Conservation (phyloP, 805 yeast species). For the Pichia exigua region DNA sequence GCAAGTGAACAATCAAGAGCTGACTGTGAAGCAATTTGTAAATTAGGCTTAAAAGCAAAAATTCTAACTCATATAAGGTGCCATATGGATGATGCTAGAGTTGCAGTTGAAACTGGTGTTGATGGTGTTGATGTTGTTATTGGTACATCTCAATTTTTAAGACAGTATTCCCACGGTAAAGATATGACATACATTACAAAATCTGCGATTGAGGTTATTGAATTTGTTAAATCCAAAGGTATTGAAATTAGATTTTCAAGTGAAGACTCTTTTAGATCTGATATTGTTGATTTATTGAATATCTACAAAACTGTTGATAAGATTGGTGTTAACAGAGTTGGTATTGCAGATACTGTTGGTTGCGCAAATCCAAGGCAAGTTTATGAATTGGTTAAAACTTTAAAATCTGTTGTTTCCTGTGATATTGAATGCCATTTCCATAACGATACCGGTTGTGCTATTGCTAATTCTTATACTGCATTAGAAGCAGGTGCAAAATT, state of each 20-base stretch:
- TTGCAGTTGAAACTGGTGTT: slow-evolving; percentile 97
- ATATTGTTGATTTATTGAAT: slow-evolving; percentile 88
- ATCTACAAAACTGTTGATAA: slow-evolving; percentile 94
- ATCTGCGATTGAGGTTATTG: slow-evolving; percentile 93
- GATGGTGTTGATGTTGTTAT: slow-evolving; percentile 98
- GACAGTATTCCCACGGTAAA: slow-evolving; percentile 95
- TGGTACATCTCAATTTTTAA: slow-evolving; percentile 91
- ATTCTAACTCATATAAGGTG: slow-evolving; percentile 95
- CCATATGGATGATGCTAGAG: slow-evolving; percentile 97
- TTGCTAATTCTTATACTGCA: slow-evolving; percentile 97
- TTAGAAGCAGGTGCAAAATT: slow-evolving; percentile 95
- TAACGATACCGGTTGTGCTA: slow-evolving; percentile 98
- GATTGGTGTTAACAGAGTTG: slow-evolving; percentile 97
- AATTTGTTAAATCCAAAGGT: slow-evolving; percentile 93
- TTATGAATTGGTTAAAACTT: slow-evolving; percentile 89
- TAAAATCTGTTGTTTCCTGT: slow-evolving; percentile 88
- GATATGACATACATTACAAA: slow-evolving; percentile 97
- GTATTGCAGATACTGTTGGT: slow-evolving; percentile 98
- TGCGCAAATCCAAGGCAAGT: slow-evolving; percentile 99
- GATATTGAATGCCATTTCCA: slow-evolving; percentile 99
- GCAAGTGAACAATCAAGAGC: slow-evolving; percentile 89
- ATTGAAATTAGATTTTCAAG: slow-evolving; percentile 95
- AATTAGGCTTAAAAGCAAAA: slow-evolving; percentile 91
- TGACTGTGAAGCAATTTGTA: slow-evolving; percentile 98
- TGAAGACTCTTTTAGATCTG: slow-evolving; percentile 96